These are phyloP conservation scores for Fusarium siculi DNA, from an alignment of 2,329 filamentous ascomycete species.

Conservation along the genomic window DNA sequence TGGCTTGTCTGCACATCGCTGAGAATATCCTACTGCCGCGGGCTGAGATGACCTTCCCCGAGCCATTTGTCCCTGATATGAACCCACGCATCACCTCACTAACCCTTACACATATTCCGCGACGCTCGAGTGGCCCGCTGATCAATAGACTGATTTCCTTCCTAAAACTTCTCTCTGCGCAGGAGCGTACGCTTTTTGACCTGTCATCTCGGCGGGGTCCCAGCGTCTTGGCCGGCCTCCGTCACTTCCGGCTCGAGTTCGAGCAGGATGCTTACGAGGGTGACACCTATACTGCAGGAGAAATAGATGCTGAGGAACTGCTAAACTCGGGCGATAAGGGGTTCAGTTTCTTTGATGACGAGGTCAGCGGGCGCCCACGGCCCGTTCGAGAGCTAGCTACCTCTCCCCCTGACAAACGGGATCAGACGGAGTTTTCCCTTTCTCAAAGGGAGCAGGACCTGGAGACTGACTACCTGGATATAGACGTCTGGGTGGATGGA, in stretches of 20 bases:
- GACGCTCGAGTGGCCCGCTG: conserved; percentile 62
- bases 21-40: conserved; percentile 57
- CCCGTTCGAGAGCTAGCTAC: conserved; percentile 4
- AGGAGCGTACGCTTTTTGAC: conserved; percentile 59
- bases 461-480: conserved; percentile 38
- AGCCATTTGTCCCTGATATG: conserved; percentile 63
- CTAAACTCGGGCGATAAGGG: conserved; percentile 51
- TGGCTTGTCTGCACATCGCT: conserved; percentile 54
- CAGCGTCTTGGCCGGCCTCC: conserved; percentile 61
- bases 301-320: conserved; percentile 56
- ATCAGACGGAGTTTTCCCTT: conserved; percentile 3
- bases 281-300: conserved; percentile 46
- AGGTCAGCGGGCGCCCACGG: conserved; percentile 9
- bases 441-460: conserved; percentile 7
- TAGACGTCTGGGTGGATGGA: conserved; percentile 43
- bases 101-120: conserved; percentile 65
- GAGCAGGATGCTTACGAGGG: conserved; percentile 56
- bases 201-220: conserved; percentile 53
- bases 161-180: conserved; percentile 57
- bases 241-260: conserved; percentile 65
- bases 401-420: not conserved
- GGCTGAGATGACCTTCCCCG: conserved; percentile 59
- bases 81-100: conserved; percentile 66
- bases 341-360: conserved; percentile 60
- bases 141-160: conserved; percentile 61